Conservation (phyloP, 345 rosid species). For the Durio zibethinus region DNA sequence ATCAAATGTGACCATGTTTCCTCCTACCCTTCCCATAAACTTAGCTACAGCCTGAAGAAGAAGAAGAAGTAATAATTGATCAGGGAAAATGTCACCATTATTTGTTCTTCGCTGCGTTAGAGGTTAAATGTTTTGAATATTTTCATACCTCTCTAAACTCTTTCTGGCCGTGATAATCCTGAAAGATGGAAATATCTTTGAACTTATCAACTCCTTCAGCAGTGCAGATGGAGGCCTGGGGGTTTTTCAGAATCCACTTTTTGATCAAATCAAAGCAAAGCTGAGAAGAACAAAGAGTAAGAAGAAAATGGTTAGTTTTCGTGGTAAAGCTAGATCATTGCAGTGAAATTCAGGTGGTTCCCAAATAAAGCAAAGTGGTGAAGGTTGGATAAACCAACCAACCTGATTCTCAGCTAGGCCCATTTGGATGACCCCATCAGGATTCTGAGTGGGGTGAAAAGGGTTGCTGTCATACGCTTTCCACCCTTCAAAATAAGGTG, state of each 20-base stretch:
- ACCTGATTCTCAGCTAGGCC: slow-evolving; percentile 94
- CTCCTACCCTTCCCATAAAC: slow-evolving; percentile 73
- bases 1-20: slow-evolving; percentile 53
- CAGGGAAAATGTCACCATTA: not conserved
- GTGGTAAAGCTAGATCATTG: too few species aligned
- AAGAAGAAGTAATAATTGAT: not conserved
- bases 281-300: slow-evolving; percentile 24
- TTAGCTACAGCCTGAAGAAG: slow-evolving; percentile 62
- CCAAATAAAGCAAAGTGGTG: not conserved
- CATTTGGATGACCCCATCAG: slow-evolving; percentile 78
- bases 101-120: not conserved
- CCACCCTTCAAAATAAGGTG: slow-evolving; percentile 86
- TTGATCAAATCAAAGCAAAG: slow-evolving; percentile 57
- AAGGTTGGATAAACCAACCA: not conserved
- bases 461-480: slow-evolving; percentile 73
- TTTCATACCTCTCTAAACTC: slow-evolving; percentile 61
- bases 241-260: slow-evolving; percentile 66
- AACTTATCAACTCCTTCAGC: slow-evolving; percentile 54
- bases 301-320: not conserved
- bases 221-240: slow-evolving; percentile 73
- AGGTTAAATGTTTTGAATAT: not conserved
- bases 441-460: slow-evolving; percentile 51
- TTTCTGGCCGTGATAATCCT: slow-evolving; percentile 79
- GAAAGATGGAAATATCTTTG: slow-evolving; percentile 63
- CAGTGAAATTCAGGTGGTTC: too few species aligned